A percentile compares a stretch with the other conserved stretches of the same genome.
These are phyloP conservation scores for Tuber brumale DNA, from an alignment of 495 filamentous ascomycete species.

Conservation along the genomic window DNA sequence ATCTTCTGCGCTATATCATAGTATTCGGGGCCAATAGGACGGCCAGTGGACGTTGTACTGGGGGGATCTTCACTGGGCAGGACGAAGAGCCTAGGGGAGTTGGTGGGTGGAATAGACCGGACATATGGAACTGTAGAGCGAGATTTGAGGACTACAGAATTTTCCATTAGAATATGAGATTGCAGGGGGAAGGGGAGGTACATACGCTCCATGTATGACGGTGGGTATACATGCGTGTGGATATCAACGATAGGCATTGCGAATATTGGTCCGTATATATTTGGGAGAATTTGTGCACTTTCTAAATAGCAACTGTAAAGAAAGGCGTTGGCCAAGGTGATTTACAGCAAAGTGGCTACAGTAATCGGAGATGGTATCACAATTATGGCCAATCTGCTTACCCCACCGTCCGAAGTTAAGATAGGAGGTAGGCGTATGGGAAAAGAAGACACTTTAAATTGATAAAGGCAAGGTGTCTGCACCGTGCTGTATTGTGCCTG, in stretches of 20 bases:
- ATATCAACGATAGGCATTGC: constrained; percentile 66
- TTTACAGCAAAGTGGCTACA: neutral
- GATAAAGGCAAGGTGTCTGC: neutral
- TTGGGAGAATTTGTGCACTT: neutral
- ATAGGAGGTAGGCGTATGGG: neutral
- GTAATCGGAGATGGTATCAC: neutral
- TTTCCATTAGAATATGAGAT: constrained; percentile 7
- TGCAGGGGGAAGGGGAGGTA: constrained; percentile 55
- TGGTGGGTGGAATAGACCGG: constrained; percentile 56
- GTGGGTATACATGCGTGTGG: constrained; percentile 92
- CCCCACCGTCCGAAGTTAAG: neutral
- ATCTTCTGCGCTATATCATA: constrained; percentile 58
- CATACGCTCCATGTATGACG: constrained; percentile 72
- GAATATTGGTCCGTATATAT: neutral
- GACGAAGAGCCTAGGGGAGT: constrained; percentile 68
- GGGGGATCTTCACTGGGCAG: constrained; percentile 61
- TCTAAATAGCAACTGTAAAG: neutral
- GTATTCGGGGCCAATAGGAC: constrained; percentile 44
- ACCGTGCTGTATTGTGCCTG: neutral
- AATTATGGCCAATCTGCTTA: neutral
- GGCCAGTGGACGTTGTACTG: constrained; percentile 47
- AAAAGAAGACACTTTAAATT: neutral
- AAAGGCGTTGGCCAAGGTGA: neutral
- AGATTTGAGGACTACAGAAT: constrained; percentile 56
- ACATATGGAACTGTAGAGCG: constrained; percentile 74